Percentiles rank a stretch among this genome's conserved stretches.
Conservation (phyloP, 2,329 filamentous ascomycete species). For the Pezicula rhizophila region DNA sequence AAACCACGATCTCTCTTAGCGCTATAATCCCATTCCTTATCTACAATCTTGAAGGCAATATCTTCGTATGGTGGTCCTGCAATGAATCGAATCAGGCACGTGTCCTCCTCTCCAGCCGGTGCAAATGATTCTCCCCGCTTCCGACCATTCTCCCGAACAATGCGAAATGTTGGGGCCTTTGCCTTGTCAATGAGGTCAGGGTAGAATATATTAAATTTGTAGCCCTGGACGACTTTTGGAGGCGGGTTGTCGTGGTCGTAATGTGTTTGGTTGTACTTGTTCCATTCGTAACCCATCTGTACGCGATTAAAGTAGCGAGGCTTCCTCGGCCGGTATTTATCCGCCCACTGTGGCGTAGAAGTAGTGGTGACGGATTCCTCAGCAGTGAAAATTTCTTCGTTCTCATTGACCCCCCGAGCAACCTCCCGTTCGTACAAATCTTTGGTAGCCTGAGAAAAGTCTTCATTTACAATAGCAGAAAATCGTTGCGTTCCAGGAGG, state of each 20-base stretch:
- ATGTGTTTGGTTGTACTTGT: slow-evolving; percentile 99
- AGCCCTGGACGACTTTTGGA: slow-evolving; percentile 95
- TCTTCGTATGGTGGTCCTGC: slow-evolving; percentile 95
- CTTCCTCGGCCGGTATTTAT: slow-evolving; percentile 83
- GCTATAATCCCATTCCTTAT: slow-evolving; percentile 98
- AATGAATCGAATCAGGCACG: slow-evolving; percentile 91
- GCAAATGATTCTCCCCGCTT: slow-evolving; percentile 88
- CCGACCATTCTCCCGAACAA: slow-evolving; percentile 86
- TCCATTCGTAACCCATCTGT: slow-evolving; percentile 99
- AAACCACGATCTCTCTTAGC: slow-evolving; percentile 93
- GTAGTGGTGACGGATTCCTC: slow-evolving; percentile 71
- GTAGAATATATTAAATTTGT: slow-evolving; percentile 99
- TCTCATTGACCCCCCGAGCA: slow-evolving; percentile 82
- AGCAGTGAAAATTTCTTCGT: slow-evolving; percentile 90
- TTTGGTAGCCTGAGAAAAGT: slow-evolving; percentile 81
- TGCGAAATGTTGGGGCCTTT: slow-evolving; percentile 92
- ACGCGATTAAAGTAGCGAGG: slow-evolving; percentile 96
- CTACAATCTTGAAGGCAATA: slow-evolving; percentile 93
- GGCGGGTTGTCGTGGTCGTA: slow-evolving; percentile 98
- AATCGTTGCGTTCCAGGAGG: slow-evolving; percentile 60
- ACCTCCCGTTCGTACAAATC: slow-evolving; percentile 89
- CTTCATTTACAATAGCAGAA: slow-evolving; percentile 62
- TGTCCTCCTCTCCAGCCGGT: slow-evolving; percentile 91
- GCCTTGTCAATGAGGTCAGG: slow-evolving; percentile 93
- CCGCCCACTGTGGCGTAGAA: slow-evolving; percentile 69